Percentiles rank a stretch among this genome's conserved stretches.
Evolutionary conservation across 2,329 filamentous ascomycete species (phyloP).

Genomic region (Beauveria australis): DNA sequence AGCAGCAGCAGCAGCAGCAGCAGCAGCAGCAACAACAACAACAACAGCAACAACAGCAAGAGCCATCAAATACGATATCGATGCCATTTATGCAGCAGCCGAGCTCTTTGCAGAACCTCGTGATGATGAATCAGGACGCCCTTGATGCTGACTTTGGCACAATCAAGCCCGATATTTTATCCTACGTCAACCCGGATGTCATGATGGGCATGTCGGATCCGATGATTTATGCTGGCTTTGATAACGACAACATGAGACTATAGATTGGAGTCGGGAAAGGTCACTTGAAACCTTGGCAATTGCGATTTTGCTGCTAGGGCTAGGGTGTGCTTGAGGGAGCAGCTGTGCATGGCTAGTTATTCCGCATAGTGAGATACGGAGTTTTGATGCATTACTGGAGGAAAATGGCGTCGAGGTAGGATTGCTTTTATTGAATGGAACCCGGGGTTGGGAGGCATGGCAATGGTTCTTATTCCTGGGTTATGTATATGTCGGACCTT

Average conservation of each 20-base stretch:
- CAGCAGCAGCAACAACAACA: background rate
- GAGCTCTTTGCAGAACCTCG: slow-evolving; percentile 33
- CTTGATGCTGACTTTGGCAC: slow-evolving; percentile 45
- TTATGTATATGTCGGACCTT: background rate
- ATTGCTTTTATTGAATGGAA: background rate
- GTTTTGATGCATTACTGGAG: background rate
- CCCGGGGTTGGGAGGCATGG: background rate
- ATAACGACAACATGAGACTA: slow-evolving; percentile 35
- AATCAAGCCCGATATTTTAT: slow-evolving; percentile 48
- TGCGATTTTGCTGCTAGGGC: background rate
- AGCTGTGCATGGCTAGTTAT: background rate
- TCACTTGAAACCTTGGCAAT: background rate
- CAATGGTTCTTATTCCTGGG: background rate
- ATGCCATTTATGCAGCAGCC: slow-evolving; percentile 37
- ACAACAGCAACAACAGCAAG: background rate
- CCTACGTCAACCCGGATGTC: slow-evolving; percentile 43
- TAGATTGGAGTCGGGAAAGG: slow-evolving; percentile 16
- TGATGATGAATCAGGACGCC: slow-evolving; percentile 41
- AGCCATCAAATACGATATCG: slow-evolving; percentile 10
- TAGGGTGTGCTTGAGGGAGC: background rate
- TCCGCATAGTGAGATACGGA: background rate
- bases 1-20: slow-evolving; percentile 12
- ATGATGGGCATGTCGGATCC: slow-evolving; percentile 52
- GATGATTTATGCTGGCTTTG: slow-evolving; percentile 49
- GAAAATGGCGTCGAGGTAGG: background rate